Percentiles rank a stretch among this genome's conserved stretches.
Evolutionary conservation across 371 early-diverging fungal species (phyloP).

Genomic region (Apophysomyces elegans): DNA sequence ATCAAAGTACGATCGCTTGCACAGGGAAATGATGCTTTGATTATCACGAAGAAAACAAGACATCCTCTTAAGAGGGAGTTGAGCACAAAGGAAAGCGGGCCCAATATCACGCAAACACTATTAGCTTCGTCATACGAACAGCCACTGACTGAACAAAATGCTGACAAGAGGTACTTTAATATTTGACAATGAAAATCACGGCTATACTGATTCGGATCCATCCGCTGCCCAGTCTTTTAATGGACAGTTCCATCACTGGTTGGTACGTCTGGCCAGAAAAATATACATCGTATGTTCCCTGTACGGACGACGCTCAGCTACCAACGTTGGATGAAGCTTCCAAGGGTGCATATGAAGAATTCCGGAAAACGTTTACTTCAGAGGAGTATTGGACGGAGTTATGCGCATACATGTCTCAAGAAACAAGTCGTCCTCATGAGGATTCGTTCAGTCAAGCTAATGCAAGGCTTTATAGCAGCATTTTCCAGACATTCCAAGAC

Average conservation of each 20-base stretch:
- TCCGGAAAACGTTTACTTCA: conserved; percentile 52
- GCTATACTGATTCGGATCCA: neutral
- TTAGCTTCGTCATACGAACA: conserved; percentile 25
- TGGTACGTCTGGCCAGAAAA: conserved; percentile 81
- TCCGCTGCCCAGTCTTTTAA: conserved; percentile 38
- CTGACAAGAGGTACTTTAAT: conserved; percentile 33
- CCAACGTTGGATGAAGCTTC: conserved; percentile 55
- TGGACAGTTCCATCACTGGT: conserved; percentile 63
- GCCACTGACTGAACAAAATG: conserved; percentile 36
- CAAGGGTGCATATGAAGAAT: conserved; percentile 53
- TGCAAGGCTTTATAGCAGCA: conserved; percentile 66
- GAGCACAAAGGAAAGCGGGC: neutral
- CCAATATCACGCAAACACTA: conserved; percentile 24
- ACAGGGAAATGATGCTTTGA: conserved; percentile 46
- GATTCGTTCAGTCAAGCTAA: conserved; percentile 63
- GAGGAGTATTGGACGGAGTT: conserved; percentile 63
- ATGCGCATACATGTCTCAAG: conserved; percentile 63
- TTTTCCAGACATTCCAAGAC: conserved; percentile 72
- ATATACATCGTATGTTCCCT: conserved; percentile 56
- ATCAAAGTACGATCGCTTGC: conserved; percentile 66
- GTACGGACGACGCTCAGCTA: conserved; percentile 31
- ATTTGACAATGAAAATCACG: neutral
- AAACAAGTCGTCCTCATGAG: conserved; percentile 60
- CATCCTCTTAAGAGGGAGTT: conserved; percentile 50
- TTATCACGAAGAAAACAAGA: conserved; percentile 40